phyloP scores from a whole-genome alignment of 305 asterid species.

The Euphrasia arctica region DNA sequence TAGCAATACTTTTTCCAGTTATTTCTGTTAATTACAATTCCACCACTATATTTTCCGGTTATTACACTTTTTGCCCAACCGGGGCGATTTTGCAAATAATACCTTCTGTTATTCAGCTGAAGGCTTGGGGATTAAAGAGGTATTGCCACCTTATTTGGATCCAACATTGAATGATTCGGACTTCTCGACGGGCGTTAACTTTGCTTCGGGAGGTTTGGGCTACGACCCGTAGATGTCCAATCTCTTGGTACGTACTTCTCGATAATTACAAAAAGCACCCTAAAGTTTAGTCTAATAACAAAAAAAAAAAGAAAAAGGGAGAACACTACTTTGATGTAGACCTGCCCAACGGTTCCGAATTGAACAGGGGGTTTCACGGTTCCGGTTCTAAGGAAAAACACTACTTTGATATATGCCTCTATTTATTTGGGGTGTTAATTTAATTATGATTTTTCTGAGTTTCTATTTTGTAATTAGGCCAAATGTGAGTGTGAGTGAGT shows the following conservation, averaged over 20 bases:
- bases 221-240: conserved; percentile 61
- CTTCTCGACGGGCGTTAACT: conserved; percentile 64
- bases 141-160: conserved; percentile 63
- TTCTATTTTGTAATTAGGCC: background rate
- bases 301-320: no score
- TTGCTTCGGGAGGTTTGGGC: conserved; percentile 73
- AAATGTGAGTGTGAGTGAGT: background rate
- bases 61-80: no score
- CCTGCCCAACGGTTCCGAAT: no score
- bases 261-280: background rate
- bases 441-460: background rate
- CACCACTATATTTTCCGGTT: no score
- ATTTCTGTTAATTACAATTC: no score
- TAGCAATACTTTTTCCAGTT: no score
- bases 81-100: no score
- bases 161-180: conserved; percentile 47
- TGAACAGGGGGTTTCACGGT: no score
- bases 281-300: background rate
- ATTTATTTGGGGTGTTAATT: background rate
- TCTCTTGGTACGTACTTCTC: conserved; percentile 34
- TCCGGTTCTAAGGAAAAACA: no score
- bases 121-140: conserved; percentile 58
- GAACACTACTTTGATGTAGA: no score
- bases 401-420: no score
- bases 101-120: conserved; percentile 38